Conservation (phyloP, 2,329 filamentous ascomycete genomes). For the Trichoderma pleuroti region DNA sequence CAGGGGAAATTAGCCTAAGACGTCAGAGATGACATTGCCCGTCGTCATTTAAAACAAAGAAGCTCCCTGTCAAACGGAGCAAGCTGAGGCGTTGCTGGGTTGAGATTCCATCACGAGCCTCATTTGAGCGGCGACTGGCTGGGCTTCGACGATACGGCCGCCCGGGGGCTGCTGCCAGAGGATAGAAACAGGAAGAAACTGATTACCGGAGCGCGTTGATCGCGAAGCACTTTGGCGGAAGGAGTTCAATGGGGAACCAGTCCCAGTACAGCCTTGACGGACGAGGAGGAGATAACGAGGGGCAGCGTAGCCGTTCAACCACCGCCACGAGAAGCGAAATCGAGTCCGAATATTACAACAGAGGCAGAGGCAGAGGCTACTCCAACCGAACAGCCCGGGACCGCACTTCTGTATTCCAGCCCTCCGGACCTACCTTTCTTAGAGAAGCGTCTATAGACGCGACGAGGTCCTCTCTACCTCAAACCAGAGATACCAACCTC, state of each 20-base stretch:
- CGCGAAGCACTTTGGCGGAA: neutral
- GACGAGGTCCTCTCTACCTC: too few relatives aligned
- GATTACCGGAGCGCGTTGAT: neutral
- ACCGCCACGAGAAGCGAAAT: neutral
- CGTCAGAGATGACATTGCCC: neutral
- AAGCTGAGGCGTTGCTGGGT: neutral
- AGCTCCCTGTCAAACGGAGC: neutral
- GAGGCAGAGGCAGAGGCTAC: neutral
- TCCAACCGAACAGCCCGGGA: neutral
- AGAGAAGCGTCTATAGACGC: too few relatives aligned
- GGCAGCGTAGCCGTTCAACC: neutral
- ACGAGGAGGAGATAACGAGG: neutral
- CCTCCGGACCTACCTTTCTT: neutral
- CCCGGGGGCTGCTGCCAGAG: neutral
- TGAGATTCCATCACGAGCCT: neutral
- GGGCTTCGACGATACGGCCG: neutral
- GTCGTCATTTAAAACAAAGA: conserved; percentile 6
- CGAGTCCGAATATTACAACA: neutral
- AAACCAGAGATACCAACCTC: conserved; percentile 7
- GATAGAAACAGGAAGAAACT: neutral
- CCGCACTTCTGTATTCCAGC: conserved; percentile 15
- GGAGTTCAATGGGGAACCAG: conserved; percentile 3
- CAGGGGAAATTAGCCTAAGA: neutral
- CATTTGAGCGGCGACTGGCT: neutral
- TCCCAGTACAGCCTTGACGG: neutral